These are phyloP conservation scores for Exophiala calicioides DNA, from an alignment of 2,329 filamentous ascomycete species.

Conservation along the genomic window DNA sequence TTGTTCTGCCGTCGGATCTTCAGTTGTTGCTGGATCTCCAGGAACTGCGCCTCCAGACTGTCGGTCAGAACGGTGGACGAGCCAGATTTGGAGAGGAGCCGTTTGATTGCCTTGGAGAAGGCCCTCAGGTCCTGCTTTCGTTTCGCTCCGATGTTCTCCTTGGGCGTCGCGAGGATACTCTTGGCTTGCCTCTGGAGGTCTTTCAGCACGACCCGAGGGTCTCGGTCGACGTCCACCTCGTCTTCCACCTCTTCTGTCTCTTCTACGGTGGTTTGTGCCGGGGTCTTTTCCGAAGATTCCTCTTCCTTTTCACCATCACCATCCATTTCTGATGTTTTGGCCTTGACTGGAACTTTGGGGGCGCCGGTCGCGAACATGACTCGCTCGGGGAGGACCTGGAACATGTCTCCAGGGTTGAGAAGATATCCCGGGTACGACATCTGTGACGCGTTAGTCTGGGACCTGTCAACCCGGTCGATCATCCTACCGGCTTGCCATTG, in stretches of 20 bases:
- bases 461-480: neutral
- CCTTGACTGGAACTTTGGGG: slow-evolving; percentile 54
- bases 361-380: slow-evolving; percentile 86
- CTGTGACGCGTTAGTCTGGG: slow-evolving; percentile 48
- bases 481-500: slow-evolving; percentile 85
- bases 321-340: slow-evolving; percentile 33
- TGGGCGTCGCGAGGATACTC: slow-evolving; percentile 56
- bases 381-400: slow-evolving; percentile 86
- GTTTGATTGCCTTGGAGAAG: slow-evolving; percentile 67
- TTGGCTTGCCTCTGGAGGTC: slow-evolving; percentile 60
- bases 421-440: slow-evolving; percentile 91
- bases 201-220: slow-evolving; percentile 53
- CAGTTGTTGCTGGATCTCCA: slow-evolving; percentile 52
- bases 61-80: slow-evolving; percentile 45
- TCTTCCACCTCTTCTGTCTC: slow-evolving; percentile 35
- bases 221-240: slow-evolving; percentile 44
- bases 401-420: slow-evolving; percentile 96
- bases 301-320: slow-evolving; percentile 31
- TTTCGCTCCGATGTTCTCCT: slow-evolving; percentile 62
- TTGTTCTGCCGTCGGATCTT: slow-evolving; percentile 40
- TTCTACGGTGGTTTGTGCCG: slow-evolving; percentile 28
- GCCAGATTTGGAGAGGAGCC: slow-evolving; percentile 60
- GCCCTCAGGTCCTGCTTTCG: slow-evolving; percentile 74
- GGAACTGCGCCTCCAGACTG: slow-evolving; percentile 58
- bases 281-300: slow-evolving; percentile 26